Evolutionary conservation across 176 grass and related monocot species (phyloP), one percentile per base, ranked within the genome.

Genomic region (Zizania latifolia): DNA sequence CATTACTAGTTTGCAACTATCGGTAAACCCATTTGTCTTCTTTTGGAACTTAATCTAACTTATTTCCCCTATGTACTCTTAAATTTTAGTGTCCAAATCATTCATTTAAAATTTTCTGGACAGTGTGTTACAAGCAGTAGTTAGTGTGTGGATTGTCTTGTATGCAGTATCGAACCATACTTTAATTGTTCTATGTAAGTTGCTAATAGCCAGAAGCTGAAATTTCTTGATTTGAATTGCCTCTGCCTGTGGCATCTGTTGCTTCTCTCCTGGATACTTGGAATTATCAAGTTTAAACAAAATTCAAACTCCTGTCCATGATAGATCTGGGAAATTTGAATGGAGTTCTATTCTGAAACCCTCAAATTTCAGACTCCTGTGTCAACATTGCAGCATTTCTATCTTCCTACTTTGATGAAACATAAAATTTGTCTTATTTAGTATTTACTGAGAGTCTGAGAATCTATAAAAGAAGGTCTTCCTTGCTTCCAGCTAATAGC

Each of bases 11-110:
- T 67, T 75, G 13, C 34, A 71, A 26, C 12, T 64, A 56, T 27
- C 33, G 19, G 36, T 65, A 68, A 55, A 33, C 55, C 21, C 57
- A 76, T 11, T 22, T 75, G 39, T 13, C 19, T 72, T 36, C 21
- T 24, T 79, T 69, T 46, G 67, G 10, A 36, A 71, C 61, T 61
- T 84, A 78, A 13, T 36, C 70, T 73, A 11, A 33, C 8, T 19
- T 62, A n/a, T 29, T 9, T 59, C 39, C 13, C 70, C 30, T n/a
- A 6, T 37, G 13, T 37, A 38, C 24, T 58, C 17, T 60, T 16
- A 50, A 51, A 21, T 51, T 6, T 51, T 51, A 21, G 8, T 51
- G 19, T 51, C 21, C 6, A 1, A 51, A 51, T 6, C 76, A 7
- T 48, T 37, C 40, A 53, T 62, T 4, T 23, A 51, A 45, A 34